Base-by-base conservation (phyloP, 2,329 filamentous ascomycete species). In the Colletotrichum kahawae region DNA sequence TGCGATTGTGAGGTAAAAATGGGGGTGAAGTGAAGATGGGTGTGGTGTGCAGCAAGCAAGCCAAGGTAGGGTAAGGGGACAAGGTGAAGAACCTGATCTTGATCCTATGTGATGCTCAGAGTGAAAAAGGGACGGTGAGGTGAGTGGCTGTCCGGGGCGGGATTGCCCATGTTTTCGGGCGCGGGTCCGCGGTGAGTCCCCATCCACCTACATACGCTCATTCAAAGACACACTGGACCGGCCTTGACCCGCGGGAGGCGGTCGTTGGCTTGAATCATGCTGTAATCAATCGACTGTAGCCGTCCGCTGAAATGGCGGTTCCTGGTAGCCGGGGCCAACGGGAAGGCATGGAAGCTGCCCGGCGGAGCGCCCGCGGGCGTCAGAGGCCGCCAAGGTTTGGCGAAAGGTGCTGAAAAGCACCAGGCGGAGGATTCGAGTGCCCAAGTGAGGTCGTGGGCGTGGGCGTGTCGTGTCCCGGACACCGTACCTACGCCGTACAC, bases 311-410 rank as follows among this genome's bases (percentile, higher is more conserved):
- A 51, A 36, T 27, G 16, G 67, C 34, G 34, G 34, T 69, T 21
- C 51, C 48, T 54, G 38, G 59, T 38, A 67, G 56, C 54, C 31
- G 21, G n/a, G 48, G 70, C 36, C 64, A 72, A 72, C 60, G 31
- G 29, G 36, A 8, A n/a, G n/a, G 21, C 2, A 21, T 21, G 8
- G 27, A 27, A 38, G 34, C 54, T 6, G 24, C 24, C 24, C 24
- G 56, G 56, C 63, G 63, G 69, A 54, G 34, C 63, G 68, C 68
- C 68, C n/a, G 71, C 62, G 68, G 68, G 43, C 54, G n/a, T 33
- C 18, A 43, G 33, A 51, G 43, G 21, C 62, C 12, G 69, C 63
- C 36, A 72, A 72, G 18, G 43, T 24, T 59, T 56, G 34, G 51
- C 38, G 67, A 21, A 57, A 18, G 51, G 57, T 34, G 38, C 21